phyloP scores from a whole-genome alignment of 768 basidiomycete genomes.

The Gloeophyllum trabeum region DNA sequence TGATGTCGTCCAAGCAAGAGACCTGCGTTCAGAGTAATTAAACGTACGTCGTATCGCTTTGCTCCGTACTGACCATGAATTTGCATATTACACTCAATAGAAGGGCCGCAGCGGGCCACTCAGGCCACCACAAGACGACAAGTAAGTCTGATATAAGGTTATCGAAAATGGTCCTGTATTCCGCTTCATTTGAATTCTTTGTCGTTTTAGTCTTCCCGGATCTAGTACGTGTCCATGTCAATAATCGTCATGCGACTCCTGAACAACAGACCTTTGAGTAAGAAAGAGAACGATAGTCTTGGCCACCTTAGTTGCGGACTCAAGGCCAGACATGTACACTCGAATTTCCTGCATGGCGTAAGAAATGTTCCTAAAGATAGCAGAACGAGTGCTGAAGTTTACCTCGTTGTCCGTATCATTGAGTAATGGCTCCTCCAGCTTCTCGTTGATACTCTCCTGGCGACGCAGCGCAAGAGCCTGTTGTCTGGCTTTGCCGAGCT shows the following conservation, averaged over 20 bases:
- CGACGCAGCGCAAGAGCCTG: conserved; percentile 48
- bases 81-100: conserved; percentile 72
- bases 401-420: conserved; percentile 66
- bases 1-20: conserved; percentile 72
- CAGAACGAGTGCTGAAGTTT: neutral
- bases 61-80: conserved; percentile 78
- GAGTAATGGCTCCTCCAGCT: conserved; percentile 39
- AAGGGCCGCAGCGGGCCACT: conserved; percentile 91
- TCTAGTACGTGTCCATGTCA: conserved; percentile 20
- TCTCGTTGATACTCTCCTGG: conserved; percentile 50
- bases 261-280: conserved; percentile 39
- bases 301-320: conserved; percentile 77
- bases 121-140: conserved; percentile 85
- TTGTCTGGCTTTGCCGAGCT: conserved; percentile 50
- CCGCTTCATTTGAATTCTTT: conserved; percentile 88
- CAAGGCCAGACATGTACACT: conserved; percentile 60
- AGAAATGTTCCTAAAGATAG: neutral
- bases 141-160: conserved; percentile 83
- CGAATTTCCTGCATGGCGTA: conserved; percentile 44
- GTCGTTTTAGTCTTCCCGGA: conserved; percentile 82
- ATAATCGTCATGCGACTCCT: neutral
- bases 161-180: conserved; percentile 89
- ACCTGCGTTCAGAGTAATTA: conserved; percentile 38
- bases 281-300: conserved; percentile 75
- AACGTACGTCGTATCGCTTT: neutral